Conservation (phyloP, 352 stramenopile genomes). For the Pythium aphanidermatum region DNA sequence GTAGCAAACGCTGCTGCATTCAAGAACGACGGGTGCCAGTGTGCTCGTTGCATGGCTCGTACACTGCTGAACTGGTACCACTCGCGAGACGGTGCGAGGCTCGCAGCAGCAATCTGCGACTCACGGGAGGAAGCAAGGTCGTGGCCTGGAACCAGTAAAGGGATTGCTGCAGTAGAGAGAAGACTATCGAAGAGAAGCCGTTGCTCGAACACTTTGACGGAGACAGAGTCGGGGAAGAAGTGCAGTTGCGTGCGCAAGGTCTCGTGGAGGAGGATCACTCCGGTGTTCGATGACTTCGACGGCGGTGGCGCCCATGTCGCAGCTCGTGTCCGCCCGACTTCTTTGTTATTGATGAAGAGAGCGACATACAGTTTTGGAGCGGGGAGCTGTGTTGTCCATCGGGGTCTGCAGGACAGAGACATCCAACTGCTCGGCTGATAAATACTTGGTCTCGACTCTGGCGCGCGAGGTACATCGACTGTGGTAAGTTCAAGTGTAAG, state of each 20-base stretch:
- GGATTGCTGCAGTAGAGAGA: conserved; percentile 43
- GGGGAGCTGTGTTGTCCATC: neutral
- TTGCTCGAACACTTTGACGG: conserved; percentile 41
- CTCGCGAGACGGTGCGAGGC: conserved; percentile 43
- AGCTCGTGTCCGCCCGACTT: conserved; percentile 17
- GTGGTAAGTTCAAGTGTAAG: conserved; percentile 13
- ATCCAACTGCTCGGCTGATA: neutral
- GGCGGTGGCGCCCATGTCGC: conserved; percentile 6
- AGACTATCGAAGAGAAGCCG: conserved; percentile 27
- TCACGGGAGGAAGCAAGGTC: conserved; percentile 1
- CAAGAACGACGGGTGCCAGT: conserved; percentile 57
- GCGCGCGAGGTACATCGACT: neutral
- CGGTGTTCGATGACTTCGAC: conserved; percentile 3
- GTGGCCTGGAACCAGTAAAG: conserved; percentile 45
- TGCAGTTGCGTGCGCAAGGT: conserved; percentile 36
- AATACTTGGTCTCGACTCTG: neutral
- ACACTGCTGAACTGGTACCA: conserved; percentile 77
- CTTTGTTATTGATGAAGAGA: conserved; percentile 25
- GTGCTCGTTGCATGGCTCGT: conserved; percentile 24
- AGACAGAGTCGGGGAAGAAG: conserved; percentile 44
- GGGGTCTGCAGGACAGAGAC: neutral
- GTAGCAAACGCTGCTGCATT: conserved; percentile 39
- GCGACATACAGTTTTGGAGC: conserved; percentile 13
- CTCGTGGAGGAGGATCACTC: conserved; percentile 42
- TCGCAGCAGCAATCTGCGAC: conserved; percentile 26